Percentiles rank a stretch among this genome's conserved stretches.
Conservation (phyloP, 176 grass and related monocot genomes). For the Lolium perenne region DNA sequence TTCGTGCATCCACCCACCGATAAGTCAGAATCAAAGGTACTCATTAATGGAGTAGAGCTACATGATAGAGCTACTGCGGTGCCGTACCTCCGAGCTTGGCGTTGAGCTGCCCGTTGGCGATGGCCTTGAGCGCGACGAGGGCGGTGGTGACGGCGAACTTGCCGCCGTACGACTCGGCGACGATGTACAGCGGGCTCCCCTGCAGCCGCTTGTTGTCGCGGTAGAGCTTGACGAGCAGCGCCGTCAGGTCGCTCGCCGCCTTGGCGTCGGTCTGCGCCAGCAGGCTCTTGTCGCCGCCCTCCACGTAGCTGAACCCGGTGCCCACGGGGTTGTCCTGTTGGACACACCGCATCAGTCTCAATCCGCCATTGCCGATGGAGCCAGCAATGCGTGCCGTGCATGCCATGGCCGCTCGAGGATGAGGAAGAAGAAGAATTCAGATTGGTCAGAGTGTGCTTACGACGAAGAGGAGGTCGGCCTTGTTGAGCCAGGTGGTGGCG, state of each 20-base stretch:
- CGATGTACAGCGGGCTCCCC: constrained; percentile 75
- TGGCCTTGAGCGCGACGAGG: constrained; percentile 61
- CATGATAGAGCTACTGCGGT: not conserved
- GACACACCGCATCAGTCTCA: not conserved
- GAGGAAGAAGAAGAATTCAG: not conserved
- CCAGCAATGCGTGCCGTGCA: not conserved
- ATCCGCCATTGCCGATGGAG: not conserved
- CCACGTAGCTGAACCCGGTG: constrained; percentile 88
- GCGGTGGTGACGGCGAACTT: constrained; percentile 89
- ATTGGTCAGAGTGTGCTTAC: constrained; percentile 31
- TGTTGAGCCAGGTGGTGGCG: constrained; percentile 70
- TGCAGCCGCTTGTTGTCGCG: constrained; percentile 34
- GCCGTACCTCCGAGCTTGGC: constrained; percentile 63
- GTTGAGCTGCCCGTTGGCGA: constrained; percentile 41
- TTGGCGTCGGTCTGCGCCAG: constrained; percentile 68
- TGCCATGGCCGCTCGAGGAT: not conserved
- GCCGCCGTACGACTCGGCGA: constrained; percentile 93
- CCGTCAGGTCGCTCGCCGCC: constrained; percentile 70
- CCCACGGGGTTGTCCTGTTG: constrained; percentile 87
- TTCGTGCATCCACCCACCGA: not conserved
- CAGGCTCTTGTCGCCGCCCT: constrained; percentile 50
- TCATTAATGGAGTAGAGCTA: not conserved
- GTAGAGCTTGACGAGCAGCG: constrained; percentile 65
- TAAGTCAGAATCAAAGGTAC: not conserved
- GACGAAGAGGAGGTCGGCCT: constrained; percentile 88